Base-by-base conservation (phyloP, 306 rosid species). In the Trifolium repens region DNA sequence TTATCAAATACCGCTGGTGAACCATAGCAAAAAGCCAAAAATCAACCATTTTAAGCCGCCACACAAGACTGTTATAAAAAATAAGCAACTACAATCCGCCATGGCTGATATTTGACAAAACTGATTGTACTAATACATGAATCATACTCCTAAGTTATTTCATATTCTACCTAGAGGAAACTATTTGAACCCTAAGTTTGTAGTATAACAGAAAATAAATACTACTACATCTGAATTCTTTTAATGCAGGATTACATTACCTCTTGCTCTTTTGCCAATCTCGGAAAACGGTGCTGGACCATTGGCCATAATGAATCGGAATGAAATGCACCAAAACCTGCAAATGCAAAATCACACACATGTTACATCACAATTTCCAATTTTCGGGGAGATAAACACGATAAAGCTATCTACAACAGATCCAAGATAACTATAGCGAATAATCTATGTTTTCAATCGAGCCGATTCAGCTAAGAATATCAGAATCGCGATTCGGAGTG, bases 221-320 rank as follows among this genome's bases (percentile, higher is more conserved):
- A 30, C 30, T 27, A n/a, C n/a, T n/a, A 27, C 34, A 3, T 30
- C 8, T 71, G 43, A 53, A 59, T 40, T 43, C 37, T 12, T 44
- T 12, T 62, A 9, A 34, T n/a, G 49, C 16, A 54, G 39, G 53
- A 40, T 75, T 87, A 94, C 98, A 40, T 75, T 87, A 94, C 98
- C 97, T 88, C 77, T 94, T 62, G 94, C 97, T 67, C 85, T 89
- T 83, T 88, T 91, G 59, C 98, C 98, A 70, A 90, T 87, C 34
- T 91, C 97, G 11, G 91, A 88, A 87, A 88, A 94, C n/a, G 94
- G 89, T 2, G 97, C 94, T 14, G 97, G 97, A 83, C 92, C 73
- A 79, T 82, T 83, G 50, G 87, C 93, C 98, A 94, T 94, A 47
- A 22, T 81, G 88, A 72, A 60, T 71, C 80, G 79, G 79, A 63